Evolutionary conservation across 306 rosid genomes (phyloP).

Genomic region (Albizia julibrissin): DNA sequence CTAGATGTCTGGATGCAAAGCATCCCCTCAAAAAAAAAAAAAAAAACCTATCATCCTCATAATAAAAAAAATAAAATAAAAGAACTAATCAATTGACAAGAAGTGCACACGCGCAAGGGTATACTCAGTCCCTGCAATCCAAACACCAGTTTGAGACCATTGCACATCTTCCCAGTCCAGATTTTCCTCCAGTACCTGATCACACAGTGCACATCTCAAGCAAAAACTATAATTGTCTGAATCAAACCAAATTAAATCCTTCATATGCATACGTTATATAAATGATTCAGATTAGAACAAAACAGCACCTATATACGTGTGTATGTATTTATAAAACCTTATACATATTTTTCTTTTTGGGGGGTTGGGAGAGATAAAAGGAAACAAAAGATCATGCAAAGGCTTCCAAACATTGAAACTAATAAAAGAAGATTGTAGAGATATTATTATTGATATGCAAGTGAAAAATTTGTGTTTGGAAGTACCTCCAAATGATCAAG

Average conservation of each 20-base stretch:
- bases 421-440: not conserved
- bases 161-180: conserved; percentile 96
- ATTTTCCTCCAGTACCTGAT: conserved; percentile 83
- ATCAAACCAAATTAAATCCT: no score
- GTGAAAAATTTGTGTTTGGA: not conserved
- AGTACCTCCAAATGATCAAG: conserved; percentile 85
- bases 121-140: conserved; percentile 91
- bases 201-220: not conserved
- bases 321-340: not conserved
- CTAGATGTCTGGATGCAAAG: not conserved
- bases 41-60: not conserved
- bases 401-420: not conserved
- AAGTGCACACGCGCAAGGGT: conserved; percentile 89
- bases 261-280: no score
- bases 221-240: no score
- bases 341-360: no score
- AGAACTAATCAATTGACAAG: conserved; percentile 62
- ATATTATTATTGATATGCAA: conserved; percentile 3
- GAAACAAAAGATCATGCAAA: not conserved
- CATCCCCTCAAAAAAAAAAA: not conserved
- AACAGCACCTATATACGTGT: not conserved
- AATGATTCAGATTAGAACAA: not conserved
- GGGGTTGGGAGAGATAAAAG: not conserved
- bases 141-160: conserved; percentile 98
- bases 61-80: not conserved